Base-by-base conservation (phyloP, 2,329 filamentous ascomycete genomes). In the Pestalotiopsis sp. region DNA sequence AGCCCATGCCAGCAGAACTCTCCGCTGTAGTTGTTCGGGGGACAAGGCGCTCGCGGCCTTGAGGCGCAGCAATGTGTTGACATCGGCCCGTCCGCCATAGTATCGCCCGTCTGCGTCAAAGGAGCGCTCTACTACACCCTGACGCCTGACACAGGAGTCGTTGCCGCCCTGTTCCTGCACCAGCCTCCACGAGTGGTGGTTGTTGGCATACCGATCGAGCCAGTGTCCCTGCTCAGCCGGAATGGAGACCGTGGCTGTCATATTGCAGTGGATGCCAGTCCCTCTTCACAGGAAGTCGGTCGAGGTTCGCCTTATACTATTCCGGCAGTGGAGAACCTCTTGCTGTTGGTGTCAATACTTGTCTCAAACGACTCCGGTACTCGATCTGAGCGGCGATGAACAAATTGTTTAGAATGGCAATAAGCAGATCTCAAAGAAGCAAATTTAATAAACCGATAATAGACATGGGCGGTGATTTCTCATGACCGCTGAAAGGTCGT, bases 31-130 rank as follows among this genome's bases (percentile, higher is more conserved):
- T 6, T 67, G 65, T 7, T 66, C 41, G 25, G 23, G 49, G 4
- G 71, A 69, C 6, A 74, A 63, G 13, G 67, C 59, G 11, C 73
- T 74, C 17, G 68, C 68, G 36, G 72, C 41, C 23, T 67, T 65
- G n/a, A 70, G 49, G 2, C 52, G 68, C 17, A 75, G 64, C 52
- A 72, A 65, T 14, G 69, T 38, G 36, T 69, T 74, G 25, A 75
- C 67, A 55, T 75, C 74, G 14, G 73, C 73, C 45, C 73, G 69
- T 17, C 74, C 74, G 17, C 70, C 72, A 36, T 72, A 70, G 58
- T 74, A 72, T 20, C 68, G 69, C 13, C 73, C 74, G 60, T 75
- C 74, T 3, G 69, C 39, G 67, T 75, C 72, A 68, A 75, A 75
- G n/a, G 67, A 65, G n/a, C 69, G 65, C 60, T 75, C 74, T 17